phyloP scores from a whole-genome alignment of 1,284 basidiomycete species.

The Boletus holoroseus region DNA sequence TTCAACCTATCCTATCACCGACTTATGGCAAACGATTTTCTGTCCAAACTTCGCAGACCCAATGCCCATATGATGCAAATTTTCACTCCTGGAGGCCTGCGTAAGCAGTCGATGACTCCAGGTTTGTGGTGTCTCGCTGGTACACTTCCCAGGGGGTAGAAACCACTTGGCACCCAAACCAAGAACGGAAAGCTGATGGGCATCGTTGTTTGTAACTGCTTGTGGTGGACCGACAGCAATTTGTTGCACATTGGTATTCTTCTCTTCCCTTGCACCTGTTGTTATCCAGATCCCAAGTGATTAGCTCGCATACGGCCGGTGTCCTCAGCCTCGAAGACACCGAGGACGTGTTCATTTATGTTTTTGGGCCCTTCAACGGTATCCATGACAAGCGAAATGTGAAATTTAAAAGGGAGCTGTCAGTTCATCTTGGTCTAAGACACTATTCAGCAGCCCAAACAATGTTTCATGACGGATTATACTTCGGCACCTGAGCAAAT shows the following conservation, averaged over 20 bases:
- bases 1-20: background rate
- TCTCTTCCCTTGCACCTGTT: background rate
- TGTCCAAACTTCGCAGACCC: background rate
- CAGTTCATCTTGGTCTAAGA: background rate
- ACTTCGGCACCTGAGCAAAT: background rate
- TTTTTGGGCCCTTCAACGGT: background rate
- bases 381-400: background rate
- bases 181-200: conserved; percentile 47
- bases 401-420: background rate
- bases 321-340: background rate
- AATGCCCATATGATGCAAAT: conserved; percentile 35
- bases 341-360: too few relatives aligned
- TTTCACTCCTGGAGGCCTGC: conserved; percentile 27
- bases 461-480: background rate
- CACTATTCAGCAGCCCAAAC: background rate
- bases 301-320: background rate
- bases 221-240: background rate
- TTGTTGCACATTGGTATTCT: background rate
- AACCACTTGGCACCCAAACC: conserved; percentile 32
- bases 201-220: background rate
- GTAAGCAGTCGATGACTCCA: conserved; percentile 32
- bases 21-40: background rate
- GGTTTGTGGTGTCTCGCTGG: conserved; percentile 29
- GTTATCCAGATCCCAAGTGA: background rate
- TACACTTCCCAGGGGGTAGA: conserved; percentile 34